Evolutionary conservation across 2,329 filamentous ascomycete species (phyloP), one percentile per base, ranked within the genome.

Genomic region (Colletotrichum theobromicola): DNA sequence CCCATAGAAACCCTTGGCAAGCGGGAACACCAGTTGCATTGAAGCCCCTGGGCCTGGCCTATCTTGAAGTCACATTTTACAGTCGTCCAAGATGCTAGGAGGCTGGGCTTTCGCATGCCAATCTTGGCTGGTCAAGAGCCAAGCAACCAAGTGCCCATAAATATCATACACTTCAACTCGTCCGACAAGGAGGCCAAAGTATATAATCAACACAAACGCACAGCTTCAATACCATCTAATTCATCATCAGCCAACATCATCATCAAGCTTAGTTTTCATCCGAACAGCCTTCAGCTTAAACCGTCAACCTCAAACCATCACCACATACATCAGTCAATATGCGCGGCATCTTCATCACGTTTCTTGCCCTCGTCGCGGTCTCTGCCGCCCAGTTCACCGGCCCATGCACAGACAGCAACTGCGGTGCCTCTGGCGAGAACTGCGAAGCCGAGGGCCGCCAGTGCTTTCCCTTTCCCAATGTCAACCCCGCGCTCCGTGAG

Each of bases 401-500:
- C 7, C 68, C 72, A 21, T 75, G 72, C 57, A 63, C 16, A 28
- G 68, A 75, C 35, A 28, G 13, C 57, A 70, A 70, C 72, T 75
- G 72, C 42, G 72, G 72, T 42, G 28, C 28, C n/a, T 30, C 42
- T 30, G 63, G 72, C 24, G 62, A 72, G 21, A 60, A 75, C 57
- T 75, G 72, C 62, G 57, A 75, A 21, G 57, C 24, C 21, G 61
- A 75, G n/a, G 72, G 72, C 18, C 72, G 62, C 24, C 68, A 75
- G 15, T 75, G 72, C 62, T 75, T 72, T 21, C 72, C 72, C 10
- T 75, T 75, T 15, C 72, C 72, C 72, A 72, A 72, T 34, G 65
- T 67, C 18, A 55, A 55, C 28, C 72, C 72, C 18, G 72, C 68
- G 18, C 68, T 75, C 7, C 72, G 72, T 12, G 42, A 75, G 42